A percentile compares a stretch with the other conserved stretches of the same genome.
Conservation (phyloP, 768 basidiomycete species). For the Agaricus blazei region DNA sequence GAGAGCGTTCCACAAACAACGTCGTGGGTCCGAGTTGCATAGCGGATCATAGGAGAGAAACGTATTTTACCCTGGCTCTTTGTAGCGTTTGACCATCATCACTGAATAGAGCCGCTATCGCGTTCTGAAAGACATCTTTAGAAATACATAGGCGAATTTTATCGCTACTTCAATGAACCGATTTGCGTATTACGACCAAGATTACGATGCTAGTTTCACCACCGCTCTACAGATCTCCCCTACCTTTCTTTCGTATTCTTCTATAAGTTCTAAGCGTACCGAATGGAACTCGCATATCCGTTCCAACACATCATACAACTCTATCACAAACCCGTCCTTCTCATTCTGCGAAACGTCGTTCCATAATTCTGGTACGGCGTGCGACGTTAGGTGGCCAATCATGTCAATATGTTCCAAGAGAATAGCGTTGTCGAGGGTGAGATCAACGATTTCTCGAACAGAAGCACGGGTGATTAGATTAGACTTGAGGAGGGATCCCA, state of each 20-base stretch:
- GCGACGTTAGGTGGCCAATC: conserved; percentile 1
- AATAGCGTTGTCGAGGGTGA: conserved; percentile 2
- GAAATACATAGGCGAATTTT: not conserved
- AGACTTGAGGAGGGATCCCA: conserved; percentile 1
- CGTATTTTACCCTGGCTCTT: no score
- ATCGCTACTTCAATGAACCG: not conserved
- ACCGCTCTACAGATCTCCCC: conserved; percentile 1
- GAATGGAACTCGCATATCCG: conserved; percentile 5
- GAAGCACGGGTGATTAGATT: not conserved
- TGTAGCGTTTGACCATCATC: no score
- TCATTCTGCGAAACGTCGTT: not conserved
- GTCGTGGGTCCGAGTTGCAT: no score
- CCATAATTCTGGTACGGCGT: conserved; percentile 1
- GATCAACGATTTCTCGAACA: conserved; percentile 5
- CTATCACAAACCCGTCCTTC: not conserved
- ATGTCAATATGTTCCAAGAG: conserved; percentile 5
- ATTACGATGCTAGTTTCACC: not conserved
- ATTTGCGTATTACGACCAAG: not conserved
- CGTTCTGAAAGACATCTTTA: no score
- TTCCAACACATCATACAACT: not conserved
- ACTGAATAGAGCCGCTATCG: no score
- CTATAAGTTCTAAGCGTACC: conserved; percentile 1
- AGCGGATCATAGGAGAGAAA: no score
- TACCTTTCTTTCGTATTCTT: conserved; percentile 6
- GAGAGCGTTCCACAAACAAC: no score